phyloP scores from a whole-genome alignment of 1,139 yeast species.

The Trichomonascaceae sp. region DNA sequence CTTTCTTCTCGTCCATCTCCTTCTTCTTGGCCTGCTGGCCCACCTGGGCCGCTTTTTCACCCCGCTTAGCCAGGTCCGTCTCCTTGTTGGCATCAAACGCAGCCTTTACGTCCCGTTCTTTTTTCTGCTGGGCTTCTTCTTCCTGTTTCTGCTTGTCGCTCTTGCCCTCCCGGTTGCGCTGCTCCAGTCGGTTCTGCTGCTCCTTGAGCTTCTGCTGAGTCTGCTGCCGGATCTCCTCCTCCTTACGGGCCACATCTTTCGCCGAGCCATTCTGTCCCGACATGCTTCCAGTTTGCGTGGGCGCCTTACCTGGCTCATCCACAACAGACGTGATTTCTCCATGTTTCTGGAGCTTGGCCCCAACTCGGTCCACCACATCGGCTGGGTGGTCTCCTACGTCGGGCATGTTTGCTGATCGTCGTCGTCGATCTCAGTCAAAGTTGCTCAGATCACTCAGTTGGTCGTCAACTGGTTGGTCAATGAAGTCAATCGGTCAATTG shows the following conservation, averaged over 20 bases:
- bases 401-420: too few species aligned
- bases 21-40: not conserved
- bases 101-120: too few species aligned
- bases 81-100: too few species aligned
- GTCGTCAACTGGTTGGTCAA: too few species aligned
- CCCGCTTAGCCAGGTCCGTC: too few species aligned
- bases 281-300: not conserved
- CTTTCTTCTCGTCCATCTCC: constrained; percentile 1
- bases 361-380: not conserved
- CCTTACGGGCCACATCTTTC: not conserved
- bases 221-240: not conserved
- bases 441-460: too few species aligned
- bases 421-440: too few species aligned
- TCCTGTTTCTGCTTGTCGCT: not conserved
- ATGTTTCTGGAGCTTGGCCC: not conserved
- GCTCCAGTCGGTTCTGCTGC: not conserved
- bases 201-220: not conserved
- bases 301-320: not conserved
- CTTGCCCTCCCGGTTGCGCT: not conserved
- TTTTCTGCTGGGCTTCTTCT: not conserved
- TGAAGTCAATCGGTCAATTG: too few species aligned
- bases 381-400: not conserved
- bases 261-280: not conserved
- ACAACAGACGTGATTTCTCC: not conserved
- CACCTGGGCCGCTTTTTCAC: not conserved